These are phyloP conservation scores for Chrysoporthe deuterocubensis DNA, from an alignment of 2,329 filamentous ascomycete genomes.

Conservation along the genomic window DNA sequence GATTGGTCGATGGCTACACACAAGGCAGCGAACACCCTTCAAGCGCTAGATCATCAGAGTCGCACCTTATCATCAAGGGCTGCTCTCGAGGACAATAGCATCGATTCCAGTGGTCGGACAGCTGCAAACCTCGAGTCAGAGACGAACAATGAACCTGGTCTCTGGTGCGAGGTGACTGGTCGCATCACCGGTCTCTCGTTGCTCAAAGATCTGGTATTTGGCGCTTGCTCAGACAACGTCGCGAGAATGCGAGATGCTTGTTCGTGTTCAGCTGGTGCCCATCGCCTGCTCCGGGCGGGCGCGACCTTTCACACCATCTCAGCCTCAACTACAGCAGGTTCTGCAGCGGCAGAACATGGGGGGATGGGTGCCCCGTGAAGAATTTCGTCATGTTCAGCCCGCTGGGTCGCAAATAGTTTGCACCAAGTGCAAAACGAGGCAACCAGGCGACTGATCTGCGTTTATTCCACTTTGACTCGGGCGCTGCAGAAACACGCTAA, in stretches of 20 bases:
- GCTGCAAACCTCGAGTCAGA: constrained; percentile 4
- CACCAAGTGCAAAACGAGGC: constrained; percentile 1
- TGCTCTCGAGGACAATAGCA: not conserved
- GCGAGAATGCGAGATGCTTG: not conserved
- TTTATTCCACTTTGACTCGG: not conserved
- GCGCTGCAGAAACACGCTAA: not conserved
- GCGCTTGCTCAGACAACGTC: constrained; percentile 15
- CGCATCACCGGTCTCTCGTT: constrained; percentile 12
- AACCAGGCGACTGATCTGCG: not conserved
- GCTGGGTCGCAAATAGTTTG: not conserved
- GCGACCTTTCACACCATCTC: not conserved
- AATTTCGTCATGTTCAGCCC: not conserved
- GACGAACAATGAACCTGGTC: not conserved
- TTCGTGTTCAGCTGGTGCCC: not conserved
- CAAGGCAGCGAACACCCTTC: not conserved
- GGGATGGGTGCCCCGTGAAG: not conserved
- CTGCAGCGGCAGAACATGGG: not conserved
- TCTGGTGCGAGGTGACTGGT: constrained; percentile 10
- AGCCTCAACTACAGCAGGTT: not conserved
- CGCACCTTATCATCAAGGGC: not conserved
- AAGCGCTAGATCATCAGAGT: not conserved
- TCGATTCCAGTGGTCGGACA: constrained; percentile 4
- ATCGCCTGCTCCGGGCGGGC: constrained; percentile 1
- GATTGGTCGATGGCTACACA: not conserved
- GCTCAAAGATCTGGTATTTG: constrained; percentile 22